A percentile compares a stretch with the other conserved stretches of the same genome.
These are phyloP conservation scores for Tetracladium maxilliforme DNA, from an alignment of 2,329 filamentous ascomycete species.

Conservation along the genomic window DNA sequence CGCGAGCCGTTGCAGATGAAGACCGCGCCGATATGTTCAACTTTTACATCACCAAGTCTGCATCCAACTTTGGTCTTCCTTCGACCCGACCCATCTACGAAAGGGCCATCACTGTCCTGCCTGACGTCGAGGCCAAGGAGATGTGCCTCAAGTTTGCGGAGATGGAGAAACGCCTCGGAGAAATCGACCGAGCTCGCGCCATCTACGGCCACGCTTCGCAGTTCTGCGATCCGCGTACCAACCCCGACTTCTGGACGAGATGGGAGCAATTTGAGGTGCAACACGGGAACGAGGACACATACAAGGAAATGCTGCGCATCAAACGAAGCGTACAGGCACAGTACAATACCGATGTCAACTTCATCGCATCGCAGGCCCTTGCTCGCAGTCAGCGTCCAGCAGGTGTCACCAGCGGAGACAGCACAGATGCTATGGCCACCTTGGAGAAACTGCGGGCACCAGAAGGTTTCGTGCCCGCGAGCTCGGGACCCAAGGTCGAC, in stretches of 20 bases:
- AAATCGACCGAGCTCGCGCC: constrained; percentile 86
- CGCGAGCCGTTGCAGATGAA: constrained; percentile 84
- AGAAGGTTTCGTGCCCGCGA: constrained; percentile 81
- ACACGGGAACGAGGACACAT: constrained; percentile 97
- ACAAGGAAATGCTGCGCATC: constrained; percentile 97
- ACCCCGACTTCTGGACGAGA: constrained; percentile 82
- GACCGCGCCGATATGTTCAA: constrained; percentile 97
- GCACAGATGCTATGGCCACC: constrained; percentile 74
- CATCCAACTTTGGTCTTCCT: constrained; percentile 91
- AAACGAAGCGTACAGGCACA: constrained; percentile 95
- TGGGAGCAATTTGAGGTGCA: constrained; percentile 97
- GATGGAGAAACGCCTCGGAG: constrained; percentile 82
- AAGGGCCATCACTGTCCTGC: constrained; percentile 82
- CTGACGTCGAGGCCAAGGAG: constrained; percentile 82
- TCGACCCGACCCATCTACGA: constrained; percentile 95
- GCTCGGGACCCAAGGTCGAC: constrained; percentile 47
- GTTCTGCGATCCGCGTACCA: constrained; percentile 90
- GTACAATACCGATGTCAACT: constrained; percentile 98
- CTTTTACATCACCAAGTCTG: constrained; percentile 98
- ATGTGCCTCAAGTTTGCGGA: constrained; percentile 99
- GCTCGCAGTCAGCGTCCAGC: constrained; percentile 56
- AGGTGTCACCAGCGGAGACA: constrained; percentile 27
- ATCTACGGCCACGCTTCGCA: constrained; percentile 96
- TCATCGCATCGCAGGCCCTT: constrained; percentile 90
- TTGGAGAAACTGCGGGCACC: constrained; percentile 84